A percentile compares a stretch with the other conserved stretches of the same genome.
Conservation (phyloP, 2,329 filamentous ascomycete species). For the Tolypocladium sp. region DNA sequence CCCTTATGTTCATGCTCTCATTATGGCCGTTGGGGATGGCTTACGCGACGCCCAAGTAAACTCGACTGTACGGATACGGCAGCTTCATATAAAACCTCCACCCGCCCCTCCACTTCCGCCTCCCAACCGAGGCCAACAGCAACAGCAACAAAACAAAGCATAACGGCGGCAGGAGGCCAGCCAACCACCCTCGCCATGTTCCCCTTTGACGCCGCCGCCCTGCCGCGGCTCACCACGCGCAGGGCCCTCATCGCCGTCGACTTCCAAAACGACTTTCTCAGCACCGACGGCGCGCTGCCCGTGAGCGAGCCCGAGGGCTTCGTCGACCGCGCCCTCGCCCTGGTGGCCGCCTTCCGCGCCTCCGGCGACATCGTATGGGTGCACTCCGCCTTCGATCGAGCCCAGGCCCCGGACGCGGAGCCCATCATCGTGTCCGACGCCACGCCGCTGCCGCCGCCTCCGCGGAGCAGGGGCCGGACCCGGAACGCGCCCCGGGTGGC, state of each 20-base stretch:
- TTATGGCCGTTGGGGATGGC: not conserved
- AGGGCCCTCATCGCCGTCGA: slow-evolving; percentile 76
- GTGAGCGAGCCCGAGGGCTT: slow-evolving; percentile 57
- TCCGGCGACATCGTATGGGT: slow-evolving; percentile 75
- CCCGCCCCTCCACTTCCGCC: not conserved
- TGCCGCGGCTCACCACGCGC: slow-evolving; percentile 49
- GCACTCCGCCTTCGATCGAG: slow-evolving; percentile 61
- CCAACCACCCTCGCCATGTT: slow-evolving; percentile 31
- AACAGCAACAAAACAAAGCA: not conserved
- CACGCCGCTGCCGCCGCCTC: slow-evolving; percentile 5
- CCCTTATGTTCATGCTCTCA: not conserved
- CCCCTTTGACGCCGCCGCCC: slow-evolving; percentile 43
- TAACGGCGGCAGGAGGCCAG: not conserved
- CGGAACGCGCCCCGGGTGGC: not conserved
- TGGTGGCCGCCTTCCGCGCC: slow-evolving; percentile 66
- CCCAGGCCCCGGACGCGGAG: slow-evolving; percentile 46
- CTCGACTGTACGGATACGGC: not conserved
- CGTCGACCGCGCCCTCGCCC: slow-evolving; percentile 52
- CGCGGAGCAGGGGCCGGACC: not conserved
- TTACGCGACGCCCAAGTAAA: not conserved
- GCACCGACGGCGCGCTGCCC: slow-evolving; percentile 56
- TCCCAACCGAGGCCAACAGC: not conserved
- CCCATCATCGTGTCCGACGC: slow-evolving; percentile 36
- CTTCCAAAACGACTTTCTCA: slow-evolving; percentile 83
- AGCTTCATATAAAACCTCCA: not conserved